Conservation (phyloP, 78 protist genomes). For the Monosiga brevicollis region DNA sequence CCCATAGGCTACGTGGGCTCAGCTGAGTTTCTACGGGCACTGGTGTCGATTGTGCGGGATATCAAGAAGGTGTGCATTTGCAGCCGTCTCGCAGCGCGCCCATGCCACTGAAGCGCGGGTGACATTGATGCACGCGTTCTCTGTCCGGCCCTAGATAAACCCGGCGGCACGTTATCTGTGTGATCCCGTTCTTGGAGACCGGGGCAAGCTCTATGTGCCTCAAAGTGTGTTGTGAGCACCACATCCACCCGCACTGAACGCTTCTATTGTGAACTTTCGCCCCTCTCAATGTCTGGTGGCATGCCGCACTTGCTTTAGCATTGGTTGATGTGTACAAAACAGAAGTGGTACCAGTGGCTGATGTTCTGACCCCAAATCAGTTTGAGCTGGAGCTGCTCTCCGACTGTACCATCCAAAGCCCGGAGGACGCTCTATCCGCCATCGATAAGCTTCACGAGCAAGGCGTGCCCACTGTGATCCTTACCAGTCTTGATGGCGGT, state of each 20-base stretch:
- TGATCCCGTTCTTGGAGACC: constrained; percentile 75
- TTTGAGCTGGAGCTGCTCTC: constrained; percentile 58
- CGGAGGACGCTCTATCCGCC: constrained; percentile 32
- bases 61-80: constrained; percentile 30
- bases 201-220: constrained; percentile 59
- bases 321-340: constrained; percentile 14
- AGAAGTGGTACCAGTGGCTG: constrained; percentile 32
- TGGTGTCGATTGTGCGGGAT: constrained; percentile 12
- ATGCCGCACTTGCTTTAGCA: not conserved
- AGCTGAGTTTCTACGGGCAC: constrained; percentile 27
- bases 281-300: not conserved
- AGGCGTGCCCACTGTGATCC: constrained; percentile 44
- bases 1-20: constrained; percentile 47
- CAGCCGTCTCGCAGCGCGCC: not conserved
- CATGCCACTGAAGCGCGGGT: not conserved
- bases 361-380: constrained; percentile 62
- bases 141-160: not conserved
- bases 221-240: not conserved
- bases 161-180: not conserved
- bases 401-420: constrained; percentile 22
- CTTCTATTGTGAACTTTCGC: not conserved
- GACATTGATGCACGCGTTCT: not conserved
- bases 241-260: not conserved
- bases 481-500: constrained; percentile 31
- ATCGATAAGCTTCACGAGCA: constrained; percentile 34